Evolutionary conservation across 768 basidiomycete species (phyloP).

Genomic region (Lyophyllum shimeji): DNA sequence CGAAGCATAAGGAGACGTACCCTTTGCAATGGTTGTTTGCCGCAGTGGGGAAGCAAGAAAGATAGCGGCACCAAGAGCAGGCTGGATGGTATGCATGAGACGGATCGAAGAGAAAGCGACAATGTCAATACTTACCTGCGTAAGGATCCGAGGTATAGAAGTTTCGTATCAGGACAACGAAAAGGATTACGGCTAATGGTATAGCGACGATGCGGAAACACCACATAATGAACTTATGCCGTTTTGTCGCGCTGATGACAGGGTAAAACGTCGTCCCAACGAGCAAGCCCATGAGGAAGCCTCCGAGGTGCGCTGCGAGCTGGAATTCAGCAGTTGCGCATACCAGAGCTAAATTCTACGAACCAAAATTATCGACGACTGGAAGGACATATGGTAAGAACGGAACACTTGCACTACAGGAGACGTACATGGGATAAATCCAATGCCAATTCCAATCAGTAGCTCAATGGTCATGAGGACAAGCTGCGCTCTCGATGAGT

Average conservation of each 20-base stretch:
- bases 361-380: constrained; percentile 91
- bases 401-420: not conserved
- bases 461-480: constrained; percentile 85
- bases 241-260: constrained; percentile 76
- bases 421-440: constrained; percentile 74
- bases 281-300: constrained; percentile 82
- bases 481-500: constrained; percentile 45
- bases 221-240: constrained; percentile 75
- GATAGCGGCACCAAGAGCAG: constrained; percentile 84
- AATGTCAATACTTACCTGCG: constrained; percentile 51
- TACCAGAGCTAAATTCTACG: constrained; percentile 15
- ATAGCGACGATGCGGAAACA: constrained; percentile 69
- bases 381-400: constrained; percentile 5
- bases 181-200: constrained; percentile 75
- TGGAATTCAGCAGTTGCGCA: not conserved
- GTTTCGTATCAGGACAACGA: constrained; percentile 79
- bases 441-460: constrained; percentile 81
- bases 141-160: constrained; percentile 90
- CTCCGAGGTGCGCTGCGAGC: constrained; percentile 78
- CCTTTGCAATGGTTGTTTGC: constrained; percentile 69
- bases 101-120: not conserved
- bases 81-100: constrained; percentile 39
- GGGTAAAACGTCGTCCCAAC: constrained; percentile 86
- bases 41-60: constrained; percentile 84
- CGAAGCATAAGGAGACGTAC: constrained; percentile 28